These are phyloP conservation scores for Malbranchea cinnamomea DNA, from an alignment of 2,329 filamentous ascomycete species.

Conservation along the genomic window DNA sequence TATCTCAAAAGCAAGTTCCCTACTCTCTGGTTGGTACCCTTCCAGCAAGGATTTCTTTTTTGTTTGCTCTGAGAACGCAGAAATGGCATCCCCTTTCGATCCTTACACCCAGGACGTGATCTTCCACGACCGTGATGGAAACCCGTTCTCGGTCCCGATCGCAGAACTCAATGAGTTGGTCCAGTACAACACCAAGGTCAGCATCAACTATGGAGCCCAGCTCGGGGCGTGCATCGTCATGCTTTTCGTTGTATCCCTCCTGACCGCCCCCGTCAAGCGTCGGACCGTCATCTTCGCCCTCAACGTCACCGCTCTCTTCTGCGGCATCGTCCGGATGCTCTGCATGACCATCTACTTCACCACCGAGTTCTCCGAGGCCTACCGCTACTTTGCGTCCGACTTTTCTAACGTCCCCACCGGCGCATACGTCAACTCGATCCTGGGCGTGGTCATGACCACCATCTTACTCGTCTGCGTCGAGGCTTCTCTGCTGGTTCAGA, in stretches of 20 bases:
- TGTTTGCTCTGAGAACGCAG: no score
- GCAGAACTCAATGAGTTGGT: constrained; percentile 30
- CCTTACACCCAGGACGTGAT: constrained; percentile 38
- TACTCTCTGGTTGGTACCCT: no score
- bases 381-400: constrained; percentile 44
- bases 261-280: constrained; percentile 53
- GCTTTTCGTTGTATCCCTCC: constrained; percentile 48
- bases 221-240: constrained; percentile 53
- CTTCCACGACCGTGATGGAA: constrained; percentile 31
- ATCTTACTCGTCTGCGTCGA: constrained; percentile 42
- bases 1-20: no score
- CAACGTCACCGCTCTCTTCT: constrained; percentile 45
- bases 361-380: constrained; percentile 46
- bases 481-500: constrained; percentile 46
- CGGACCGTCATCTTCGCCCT: constrained; percentile 49
- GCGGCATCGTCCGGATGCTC: constrained; percentile 42
- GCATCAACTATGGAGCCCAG: constrained; percentile 55
- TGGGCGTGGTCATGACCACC: constrained; percentile 34
- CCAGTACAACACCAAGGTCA: constrained; percentile 33
- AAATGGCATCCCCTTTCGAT: constrained; percentile 29
- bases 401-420: constrained; percentile 31
- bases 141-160: constrained; percentile 27
- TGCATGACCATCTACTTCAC: constrained; percentile 39
- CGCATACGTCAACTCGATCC: constrained; percentile 34
- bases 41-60: no score